phyloP scores from a whole-genome alignment of 176 grass and related monocot genomes.

The Leersia perrieri region DNA sequence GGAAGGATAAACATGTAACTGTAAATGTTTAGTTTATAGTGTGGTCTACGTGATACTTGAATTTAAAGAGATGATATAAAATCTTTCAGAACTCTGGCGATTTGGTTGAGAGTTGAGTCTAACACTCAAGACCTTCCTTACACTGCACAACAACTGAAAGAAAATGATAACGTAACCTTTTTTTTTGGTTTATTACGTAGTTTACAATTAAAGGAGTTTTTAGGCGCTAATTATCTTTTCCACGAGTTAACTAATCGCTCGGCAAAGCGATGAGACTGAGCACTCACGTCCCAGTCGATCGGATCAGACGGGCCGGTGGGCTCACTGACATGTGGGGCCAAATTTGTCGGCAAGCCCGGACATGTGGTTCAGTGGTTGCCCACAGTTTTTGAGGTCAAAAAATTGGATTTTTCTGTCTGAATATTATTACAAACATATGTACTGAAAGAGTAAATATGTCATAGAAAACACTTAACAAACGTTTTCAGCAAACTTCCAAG shows the following conservation, averaged over 20 bases:
- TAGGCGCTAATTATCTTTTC: not conserved
- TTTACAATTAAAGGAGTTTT: not conserved
- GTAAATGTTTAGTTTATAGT: not conserved
- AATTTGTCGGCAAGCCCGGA: not conserved
- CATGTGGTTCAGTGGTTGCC: not conserved
- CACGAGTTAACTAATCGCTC: not conserved
- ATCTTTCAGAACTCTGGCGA: not conserved
- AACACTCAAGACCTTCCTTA: not conserved
- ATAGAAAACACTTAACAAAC: not conserved
- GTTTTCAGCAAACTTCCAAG: no score
- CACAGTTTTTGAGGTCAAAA: not conserved
- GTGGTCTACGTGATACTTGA: not conserved
- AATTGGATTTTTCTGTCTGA: not conserved
- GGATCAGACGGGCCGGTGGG: not conserved
- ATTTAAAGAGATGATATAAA: not conserved
- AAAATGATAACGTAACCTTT: not conserved
- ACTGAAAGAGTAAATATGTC: not conserved
- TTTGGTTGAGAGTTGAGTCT: not conserved
- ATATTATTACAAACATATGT: not conserved
- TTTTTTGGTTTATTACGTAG: not conserved
- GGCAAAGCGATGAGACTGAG: not conserved
- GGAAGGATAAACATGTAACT: not conserved
- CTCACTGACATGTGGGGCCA: not conserved
- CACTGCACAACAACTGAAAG: not conserved
- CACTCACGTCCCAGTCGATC: constrained; percentile 22